phyloP scores from a whole-genome alignment of 192 early-diverging fungal species.

The Oehlia diaphana region DNA sequence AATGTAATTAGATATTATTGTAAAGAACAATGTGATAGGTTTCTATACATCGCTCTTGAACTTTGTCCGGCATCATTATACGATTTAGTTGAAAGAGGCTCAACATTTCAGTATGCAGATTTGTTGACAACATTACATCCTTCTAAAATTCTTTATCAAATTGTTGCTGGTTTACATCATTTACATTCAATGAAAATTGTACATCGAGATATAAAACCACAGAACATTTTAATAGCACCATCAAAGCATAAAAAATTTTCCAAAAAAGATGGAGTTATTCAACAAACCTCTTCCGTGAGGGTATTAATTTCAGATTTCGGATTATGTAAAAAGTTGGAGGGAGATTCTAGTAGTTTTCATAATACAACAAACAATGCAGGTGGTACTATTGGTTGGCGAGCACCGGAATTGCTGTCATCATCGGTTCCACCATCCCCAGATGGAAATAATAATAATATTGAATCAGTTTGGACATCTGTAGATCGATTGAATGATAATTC shows the following conservation, averaged over 20 bases:
- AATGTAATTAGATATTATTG: slow-evolving; percentile 96
- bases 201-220: slow-evolving; percentile 96
- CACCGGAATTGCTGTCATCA: slow-evolving; percentile 76
- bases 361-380: slow-evolving; percentile 80
- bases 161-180: slow-evolving; percentile 82
- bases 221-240: slow-evolving; percentile 84
- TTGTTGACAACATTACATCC: slow-evolving; percentile 58
- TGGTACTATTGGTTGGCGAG: slow-evolving; percentile 96
- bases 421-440: slow-evolving; percentile 22
- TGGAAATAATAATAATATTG: neutral
- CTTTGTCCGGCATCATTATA: slow-evolving; percentile 85
- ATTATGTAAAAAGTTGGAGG: slow-evolving; percentile 90
- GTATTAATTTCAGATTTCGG: slow-evolving; percentile 98
- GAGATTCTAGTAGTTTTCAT: slow-evolving; percentile 92
- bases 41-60: slow-evolving; percentile 97
- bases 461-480: slow-evolving; percentile 11
- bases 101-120: slow-evolving; percentile 43
- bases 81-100: slow-evolving; percentile 75
- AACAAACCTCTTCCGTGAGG: slow-evolving; percentile 42
- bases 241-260: slow-evolving; percentile 35
- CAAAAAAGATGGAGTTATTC: slow-evolving; percentile 33
- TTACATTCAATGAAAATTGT: slow-evolving; percentile 94
- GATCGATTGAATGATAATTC: slow-evolving; percentile 31
- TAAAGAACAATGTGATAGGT: slow-evolving; percentile 84
- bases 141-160: slow-evolving; percentile 75